Evolutionary conservation across 192 early-diverging fungal genomes (phyloP).

Genomic region (Pilaira anomala): DNA sequence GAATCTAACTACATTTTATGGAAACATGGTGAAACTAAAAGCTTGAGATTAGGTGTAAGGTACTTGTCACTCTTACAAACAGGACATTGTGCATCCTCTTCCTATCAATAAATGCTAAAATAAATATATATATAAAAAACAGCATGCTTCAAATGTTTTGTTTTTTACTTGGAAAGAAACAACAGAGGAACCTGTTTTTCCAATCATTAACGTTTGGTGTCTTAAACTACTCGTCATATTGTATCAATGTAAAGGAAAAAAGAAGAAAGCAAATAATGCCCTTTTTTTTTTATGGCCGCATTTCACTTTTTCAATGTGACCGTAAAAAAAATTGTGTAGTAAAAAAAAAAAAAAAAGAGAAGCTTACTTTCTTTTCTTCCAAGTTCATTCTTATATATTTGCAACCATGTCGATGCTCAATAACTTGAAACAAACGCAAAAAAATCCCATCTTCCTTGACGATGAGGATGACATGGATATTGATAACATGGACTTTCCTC

Average conservation of each 20-base stretch:
- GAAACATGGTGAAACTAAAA: conserved; percentile 92
- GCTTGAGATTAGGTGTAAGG: conserved; percentile 79
- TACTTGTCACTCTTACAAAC: conserved; percentile 86
- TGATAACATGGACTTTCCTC: conserved; percentile 54
- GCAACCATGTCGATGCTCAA: conserved; percentile 38
- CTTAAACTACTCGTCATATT: conserved; percentile 12
- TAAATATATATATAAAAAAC: neutral
- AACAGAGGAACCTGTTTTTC: conserved; percentile 29
- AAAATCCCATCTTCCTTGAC: conserved; percentile 44
- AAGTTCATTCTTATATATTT: neutral
- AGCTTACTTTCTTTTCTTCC: neutral
- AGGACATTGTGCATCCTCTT: conserved; percentile 57
- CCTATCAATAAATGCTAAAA: conserved; percentile 15
- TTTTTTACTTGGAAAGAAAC: conserved; percentile 26
- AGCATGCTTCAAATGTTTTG: neutral
- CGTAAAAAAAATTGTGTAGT: neutral
- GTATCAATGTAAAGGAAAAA: neutral
- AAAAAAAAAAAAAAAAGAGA: no score
- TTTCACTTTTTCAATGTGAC: neutral
- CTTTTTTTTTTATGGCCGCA: no score
- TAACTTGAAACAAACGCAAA: conserved; percentile 40
- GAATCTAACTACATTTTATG: conserved; percentile 76
- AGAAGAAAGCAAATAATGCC: neutral
- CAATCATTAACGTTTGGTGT: conserved; percentile 29
- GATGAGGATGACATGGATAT: conserved; percentile 46